phyloP scores from a whole-genome alignment of 805 yeast genomes.

The Ogataea paradorogensis region DNA sequence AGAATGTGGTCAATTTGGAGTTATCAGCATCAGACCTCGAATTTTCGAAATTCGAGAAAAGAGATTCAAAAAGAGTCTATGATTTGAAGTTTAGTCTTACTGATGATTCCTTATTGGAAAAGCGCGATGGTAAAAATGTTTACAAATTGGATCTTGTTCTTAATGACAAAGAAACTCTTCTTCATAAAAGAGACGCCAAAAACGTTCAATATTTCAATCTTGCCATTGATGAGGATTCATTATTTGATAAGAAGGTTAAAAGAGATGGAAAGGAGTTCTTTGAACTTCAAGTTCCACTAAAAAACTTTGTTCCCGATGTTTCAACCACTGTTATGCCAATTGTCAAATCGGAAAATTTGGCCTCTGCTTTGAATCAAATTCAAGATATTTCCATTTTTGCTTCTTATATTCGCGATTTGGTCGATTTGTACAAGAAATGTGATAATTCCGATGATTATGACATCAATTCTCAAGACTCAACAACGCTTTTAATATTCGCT shows the following conservation, averaged over 20 bases:
- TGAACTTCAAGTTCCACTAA: conserved; percentile 6
- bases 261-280: conserved; percentile 8
- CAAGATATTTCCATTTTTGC: conserved; percentile 59
- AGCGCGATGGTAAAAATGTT: conserved; percentile 14
- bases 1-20: conserved; percentile 19
- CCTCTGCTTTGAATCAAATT: conserved; percentile 39
- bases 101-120: neutral
- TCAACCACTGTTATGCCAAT: conserved; percentile 27
- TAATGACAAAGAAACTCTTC: conserved; percentile 5
- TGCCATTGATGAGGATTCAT: conserved; percentile 6
- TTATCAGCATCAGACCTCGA: conserved; percentile 16
- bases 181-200: conserved; percentile 15
- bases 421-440: conserved; percentile 46
- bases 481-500: conserved; percentile 56
- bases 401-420: conserved; percentile 65
- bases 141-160: conserved; percentile 12
- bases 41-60: conserved; percentile 5
- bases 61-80: conserved; percentile 16
- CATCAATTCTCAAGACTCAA: conserved; percentile 21
- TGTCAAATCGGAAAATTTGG: conserved; percentile 27
- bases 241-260: conserved; percentile 3
- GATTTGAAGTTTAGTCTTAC: conserved; percentile 7
- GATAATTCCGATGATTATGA: conserved; percentile 31
- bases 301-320: neutral
- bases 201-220: conserved; percentile 4